A percentile compares a stretch with the other conserved stretches of the same genome.
phyloP scores from a whole-genome alignment of 2,329 filamentous ascomycete species.

The Fusarium scirpi region DNA sequence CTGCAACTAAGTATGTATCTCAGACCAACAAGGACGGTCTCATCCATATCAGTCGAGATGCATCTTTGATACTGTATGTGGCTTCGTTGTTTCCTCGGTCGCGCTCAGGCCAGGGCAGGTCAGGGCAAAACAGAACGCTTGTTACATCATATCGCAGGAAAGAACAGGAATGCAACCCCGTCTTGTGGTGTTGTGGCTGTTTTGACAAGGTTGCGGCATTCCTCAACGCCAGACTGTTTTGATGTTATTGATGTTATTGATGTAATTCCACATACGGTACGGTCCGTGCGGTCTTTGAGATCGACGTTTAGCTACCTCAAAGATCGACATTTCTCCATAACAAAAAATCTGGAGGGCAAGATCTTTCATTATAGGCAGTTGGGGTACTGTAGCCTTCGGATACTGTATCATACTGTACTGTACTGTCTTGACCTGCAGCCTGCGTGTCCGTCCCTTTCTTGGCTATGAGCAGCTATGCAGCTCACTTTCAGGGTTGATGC shows the following conservation, averaged over 20 bases:
- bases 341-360: constrained; percentile 15
- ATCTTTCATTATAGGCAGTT: constrained; percentile 2
- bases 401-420: constrained; percentile 8
- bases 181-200: constrained; percentile 30
- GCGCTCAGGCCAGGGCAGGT: not conserved
- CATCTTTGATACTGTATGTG: constrained; percentile 18
- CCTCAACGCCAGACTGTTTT: constrained; percentile 19
- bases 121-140: not conserved
- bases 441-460: not conserved
- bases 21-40: constrained; percentile 10
- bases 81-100: constrained; percentile 21
- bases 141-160: constrained; percentile 16
- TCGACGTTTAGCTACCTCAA: constrained; percentile 31
- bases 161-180: constrained; percentile 27
- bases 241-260: constrained; percentile 7
- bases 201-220: constrained; percentile 30
- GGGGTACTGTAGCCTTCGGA: not conserved
- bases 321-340: constrained; percentile 29
- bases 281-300: constrained; percentile 41
- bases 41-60: constrained; percentile 31
- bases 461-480: not conserved
- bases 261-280: constrained; percentile 31
- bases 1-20: constrained; percentile 2
- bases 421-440: not conserved
- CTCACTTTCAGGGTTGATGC: constrained; percentile 12